These are phyloP conservation scores for Berberis vulgaris DNA, from an alignment of 164 flowering plant species.

Conservation along the genomic window DNA sequence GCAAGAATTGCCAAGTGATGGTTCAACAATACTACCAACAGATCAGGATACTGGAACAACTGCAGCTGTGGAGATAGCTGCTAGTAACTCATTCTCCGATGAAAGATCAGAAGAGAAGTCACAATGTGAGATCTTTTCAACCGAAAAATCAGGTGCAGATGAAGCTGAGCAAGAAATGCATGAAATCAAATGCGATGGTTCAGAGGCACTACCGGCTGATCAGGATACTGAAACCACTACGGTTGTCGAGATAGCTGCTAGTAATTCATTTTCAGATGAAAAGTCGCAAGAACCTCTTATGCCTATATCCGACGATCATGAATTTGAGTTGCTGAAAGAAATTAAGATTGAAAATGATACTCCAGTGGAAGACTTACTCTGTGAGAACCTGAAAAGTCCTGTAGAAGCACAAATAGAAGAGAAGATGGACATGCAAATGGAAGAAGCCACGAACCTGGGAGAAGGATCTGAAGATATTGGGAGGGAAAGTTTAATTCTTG, in stretches of 20 bases:
- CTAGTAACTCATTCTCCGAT: background rate
- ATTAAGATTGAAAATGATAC: slow-evolving; percentile 2
- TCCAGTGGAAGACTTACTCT: slow-evolving; percentile 5
- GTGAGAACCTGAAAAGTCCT: slow-evolving; percentile 4
- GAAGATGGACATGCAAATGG: slow-evolving; percentile 1
- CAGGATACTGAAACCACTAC: no score
- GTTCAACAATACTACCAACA: no score
- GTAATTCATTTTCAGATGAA: background rate
- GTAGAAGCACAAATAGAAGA: background rate
- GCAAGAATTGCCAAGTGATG: no score
- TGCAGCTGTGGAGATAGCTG: no score
- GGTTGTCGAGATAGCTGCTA: no score
- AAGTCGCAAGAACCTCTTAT: slow-evolving; percentile 2
- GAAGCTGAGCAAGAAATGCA: no score
- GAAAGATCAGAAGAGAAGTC: slow-evolving; percentile 6
- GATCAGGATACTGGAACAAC: no score
- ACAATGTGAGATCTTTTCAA: background rate
- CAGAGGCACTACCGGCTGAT: no score
- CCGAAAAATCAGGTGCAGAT: no score
- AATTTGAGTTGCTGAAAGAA: slow-evolving; percentile 1
- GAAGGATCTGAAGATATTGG: slow-evolving; percentile 2
- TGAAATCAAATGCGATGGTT: no score
- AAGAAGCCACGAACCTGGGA: slow-evolving; percentile 2
- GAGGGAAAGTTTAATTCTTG: background rate
- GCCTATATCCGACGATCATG: slow-evolving; percentile 2